These are phyloP conservation scores for Fraxinus cuspidata DNA, from an alignment of 257 asterid species.

Conservation along the genomic window DNA sequence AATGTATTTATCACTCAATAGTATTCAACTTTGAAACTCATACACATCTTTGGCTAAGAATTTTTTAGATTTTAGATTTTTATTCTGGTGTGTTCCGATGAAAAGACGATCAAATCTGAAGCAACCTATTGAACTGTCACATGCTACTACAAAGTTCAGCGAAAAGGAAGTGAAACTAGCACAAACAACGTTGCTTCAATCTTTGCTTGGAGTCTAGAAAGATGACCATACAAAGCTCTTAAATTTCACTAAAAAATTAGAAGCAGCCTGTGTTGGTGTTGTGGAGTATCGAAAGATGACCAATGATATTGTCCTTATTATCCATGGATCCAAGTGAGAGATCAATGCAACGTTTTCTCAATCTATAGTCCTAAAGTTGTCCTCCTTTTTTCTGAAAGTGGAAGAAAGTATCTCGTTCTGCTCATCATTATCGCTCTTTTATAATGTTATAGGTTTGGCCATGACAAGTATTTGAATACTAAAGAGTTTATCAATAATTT, in stretches of 20 bases:
- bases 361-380: background rate
- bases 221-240: constrained; percentile 76
- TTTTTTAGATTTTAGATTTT: too few species aligned
- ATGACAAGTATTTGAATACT: too few species aligned
- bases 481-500: constrained; percentile 91
- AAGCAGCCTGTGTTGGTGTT: constrained; percentile 37
- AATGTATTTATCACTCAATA: too few species aligned
- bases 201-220: too few species aligned
- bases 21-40: too few species aligned
- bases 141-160: too few species aligned
- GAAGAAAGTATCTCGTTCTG: background rate
- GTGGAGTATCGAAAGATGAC: constrained; percentile 98
- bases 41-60: too few species aligned
- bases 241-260: constrained; percentile 73
- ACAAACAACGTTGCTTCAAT: too few species aligned
- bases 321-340: constrained; percentile 86
- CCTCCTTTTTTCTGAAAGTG: background rate
- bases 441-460: constrained; percentile 46
- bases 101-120: too few species aligned
- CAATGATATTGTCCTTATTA: constrained; percentile 91
- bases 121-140: too few species aligned
- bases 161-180: too few species aligned
- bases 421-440: background rate
- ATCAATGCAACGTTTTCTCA: background rate
- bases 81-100: too few species aligned